Base-by-base conservation (phyloP, 2,329 filamentous ascomycete genomes). In the Amauroascus niger region DNA sequence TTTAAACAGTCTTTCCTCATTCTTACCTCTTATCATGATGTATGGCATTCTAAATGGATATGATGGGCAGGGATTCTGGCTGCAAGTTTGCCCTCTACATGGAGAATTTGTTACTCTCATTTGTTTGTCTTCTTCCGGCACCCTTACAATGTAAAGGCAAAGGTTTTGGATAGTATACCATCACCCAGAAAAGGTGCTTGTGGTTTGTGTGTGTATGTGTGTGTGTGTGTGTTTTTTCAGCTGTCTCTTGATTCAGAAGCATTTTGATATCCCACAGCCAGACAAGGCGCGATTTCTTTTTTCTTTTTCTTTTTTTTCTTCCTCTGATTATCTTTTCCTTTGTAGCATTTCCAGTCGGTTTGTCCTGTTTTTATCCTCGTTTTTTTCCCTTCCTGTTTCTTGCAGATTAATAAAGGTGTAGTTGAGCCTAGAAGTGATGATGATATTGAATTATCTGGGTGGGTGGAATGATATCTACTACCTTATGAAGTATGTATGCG, bases 401-500 rank as follows among this genome's bases (percentile, higher is more conserved):
- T 45, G 8, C 24, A 20, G 2, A 13, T n/a, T 45, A 30, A 30
- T 45, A 16, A n/a, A 8, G 39, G 39, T 41, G 39, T 22, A 22
- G 22, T 22, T n/a, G 24, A 28, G 46, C 47, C 9, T 40, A 40
- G 30, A 54, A 49, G 39, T 22, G 41, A 26, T 22, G 47, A 54
- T 32, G 28, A 46, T n/a, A 46, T 22, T 32, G 44, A 46, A 33
- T 11, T 46, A 24, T 45, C 44, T 13, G 20, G 14, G 45, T 3
- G 6, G 16, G 44, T 28, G 39, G 49, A 49, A 16, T n/a, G 26
- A 49, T 26, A 32, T 37, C 40, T 39, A 55, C 39, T 35, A 11
- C 32, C n/a, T 47, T 37, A n/a, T 46, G 43, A 22, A 48, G 45
- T 33, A 48, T 37, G 45, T 48, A 48, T 53, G 43, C 32, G 16